phyloP scores from a whole-genome alignment of 441 rosid species.

The Erodium moschatum region DNA sequence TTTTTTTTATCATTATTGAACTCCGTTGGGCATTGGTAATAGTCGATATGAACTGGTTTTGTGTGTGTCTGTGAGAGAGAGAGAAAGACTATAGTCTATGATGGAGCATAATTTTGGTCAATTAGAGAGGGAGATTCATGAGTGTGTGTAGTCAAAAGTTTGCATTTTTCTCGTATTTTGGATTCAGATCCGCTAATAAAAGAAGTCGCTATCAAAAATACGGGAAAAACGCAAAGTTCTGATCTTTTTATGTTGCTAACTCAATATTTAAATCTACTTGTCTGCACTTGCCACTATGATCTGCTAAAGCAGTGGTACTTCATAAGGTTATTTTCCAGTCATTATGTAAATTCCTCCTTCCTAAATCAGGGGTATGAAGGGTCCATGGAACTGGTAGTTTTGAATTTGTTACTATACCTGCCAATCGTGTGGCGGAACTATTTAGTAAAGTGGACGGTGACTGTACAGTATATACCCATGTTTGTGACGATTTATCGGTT shows the following conservation, averaged over 20 bases:
- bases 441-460: neutral
- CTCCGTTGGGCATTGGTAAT: neutral
- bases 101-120: neutral
- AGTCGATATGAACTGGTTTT: neutral
- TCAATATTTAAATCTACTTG: too few species aligned
- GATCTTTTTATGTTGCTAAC: too few species aligned
- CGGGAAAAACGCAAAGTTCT: too few species aligned
- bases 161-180: too few species aligned
- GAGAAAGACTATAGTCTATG: neutral
- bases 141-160: too few species aligned
- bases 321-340: neutral
- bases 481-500: neutral
- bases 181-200: too few species aligned
- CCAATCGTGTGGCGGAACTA: too few species aligned
- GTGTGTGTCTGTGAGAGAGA: neutral
- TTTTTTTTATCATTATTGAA: neutral
- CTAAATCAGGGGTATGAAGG: too few species aligned
- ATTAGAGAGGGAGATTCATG: too few species aligned
- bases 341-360: neutral
- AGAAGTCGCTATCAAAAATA: too few species aligned
- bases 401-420: too few species aligned
- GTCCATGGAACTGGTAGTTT: neutral
- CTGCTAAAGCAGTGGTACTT: neutral
- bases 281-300: too few species aligned
- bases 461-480: neutral